Conservation (phyloP, 352 stramenopile species). For the Phytophthora sansomeana region DNA sequence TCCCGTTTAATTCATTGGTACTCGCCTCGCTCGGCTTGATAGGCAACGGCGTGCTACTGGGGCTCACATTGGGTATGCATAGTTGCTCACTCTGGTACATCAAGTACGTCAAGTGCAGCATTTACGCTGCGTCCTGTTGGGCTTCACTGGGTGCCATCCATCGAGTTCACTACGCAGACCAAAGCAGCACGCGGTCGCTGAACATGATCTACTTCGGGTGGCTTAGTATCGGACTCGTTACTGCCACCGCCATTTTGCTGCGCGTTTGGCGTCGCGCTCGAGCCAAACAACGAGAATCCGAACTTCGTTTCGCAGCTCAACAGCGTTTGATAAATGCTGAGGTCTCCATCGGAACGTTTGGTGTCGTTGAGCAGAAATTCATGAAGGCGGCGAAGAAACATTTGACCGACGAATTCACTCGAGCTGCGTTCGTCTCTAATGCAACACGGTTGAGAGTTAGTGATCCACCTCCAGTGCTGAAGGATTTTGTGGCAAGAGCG, state of each 20-base stretch:
- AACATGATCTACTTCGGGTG: constrained; percentile 72
- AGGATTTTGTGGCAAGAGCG: constrained; percentile 15
- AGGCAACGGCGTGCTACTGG: constrained; percentile 47
- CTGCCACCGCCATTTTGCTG: constrained; percentile 29
- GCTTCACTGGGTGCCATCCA: constrained; percentile 60
- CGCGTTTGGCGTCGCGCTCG: constrained; percentile 20
- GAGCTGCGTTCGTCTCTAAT: constrained; percentile 18
- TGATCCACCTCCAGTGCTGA: constrained; percentile 7
- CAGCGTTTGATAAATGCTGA: constrained; percentile 19
- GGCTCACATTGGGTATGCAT: constrained; percentile 47
- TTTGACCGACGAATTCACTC: constrained; percentile 2
- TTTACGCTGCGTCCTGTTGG: constrained; percentile 67
- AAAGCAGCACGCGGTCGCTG: constrained; percentile 37
- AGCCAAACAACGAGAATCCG: constrained; percentile 17
- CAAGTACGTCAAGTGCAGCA: constrained; percentile 59
- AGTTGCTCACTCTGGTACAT: constrained; percentile 70
- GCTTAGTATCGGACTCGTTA: constrained; percentile 49
- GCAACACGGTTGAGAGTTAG: constrained; percentile 9
- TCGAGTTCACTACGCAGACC: constrained; percentile 32
- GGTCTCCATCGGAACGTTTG: background rate
- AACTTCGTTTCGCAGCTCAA: constrained; percentile 21
- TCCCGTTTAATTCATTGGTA: constrained; percentile 47
- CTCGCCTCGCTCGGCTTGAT: constrained; percentile 46
- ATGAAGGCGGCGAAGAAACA: constrained; percentile 16
- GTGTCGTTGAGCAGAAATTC: constrained; percentile 23